Evolutionary conservation across 1,139 yeast species (phyloP), one percentile per base, ranked within the genome.

Genomic region (Geotrichum candidum): DNA sequence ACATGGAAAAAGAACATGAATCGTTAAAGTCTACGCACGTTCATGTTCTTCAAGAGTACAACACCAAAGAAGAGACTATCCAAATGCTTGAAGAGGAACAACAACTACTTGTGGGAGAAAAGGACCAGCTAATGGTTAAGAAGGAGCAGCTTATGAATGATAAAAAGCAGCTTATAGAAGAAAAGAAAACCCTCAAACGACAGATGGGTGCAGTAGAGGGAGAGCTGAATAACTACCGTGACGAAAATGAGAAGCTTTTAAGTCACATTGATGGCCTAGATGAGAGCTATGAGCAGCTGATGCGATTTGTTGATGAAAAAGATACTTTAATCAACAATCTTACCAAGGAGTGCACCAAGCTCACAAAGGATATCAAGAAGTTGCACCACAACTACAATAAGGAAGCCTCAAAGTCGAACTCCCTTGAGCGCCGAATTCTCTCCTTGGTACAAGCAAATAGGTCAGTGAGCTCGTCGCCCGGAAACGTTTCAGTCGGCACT

Each of bases 381-480:
- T 27, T 57, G 52, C 52, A 27, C 18, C 52, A 51, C 23, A 53
- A 29, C 31, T 59, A 54, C 45, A 45, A n/a, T 23, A 51, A 51
- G n/a, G 55, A 54, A 31, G 41, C 53, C 1, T 51, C 45, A 56
- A 54, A 51, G 52, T 27, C 45, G 10, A 52, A 51, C 9, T 31
- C 53, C 2, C 29, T 57, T 33, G 56, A 57, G 31, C 51, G 51
- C 31, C 56, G 53, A 15, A 11, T 57, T 2, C 33, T 51, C 1
- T 52, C 59, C 2, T 23, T 57, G 25, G 55, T 57, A 51, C 59
- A 52, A 23, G 59, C 54, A 15, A 51, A 50, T 6, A 51, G 55
- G 2, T 11, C 51, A 6, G 25, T 51, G 10, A 48, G 35, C 23
- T 6, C 33, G 10, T 15, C 33, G 5, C 52, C 50, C 46, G 51